Conservation (phyloP, 2,329 filamentous ascomycete genomes). For the Fusarium decemcellulare region DNA sequence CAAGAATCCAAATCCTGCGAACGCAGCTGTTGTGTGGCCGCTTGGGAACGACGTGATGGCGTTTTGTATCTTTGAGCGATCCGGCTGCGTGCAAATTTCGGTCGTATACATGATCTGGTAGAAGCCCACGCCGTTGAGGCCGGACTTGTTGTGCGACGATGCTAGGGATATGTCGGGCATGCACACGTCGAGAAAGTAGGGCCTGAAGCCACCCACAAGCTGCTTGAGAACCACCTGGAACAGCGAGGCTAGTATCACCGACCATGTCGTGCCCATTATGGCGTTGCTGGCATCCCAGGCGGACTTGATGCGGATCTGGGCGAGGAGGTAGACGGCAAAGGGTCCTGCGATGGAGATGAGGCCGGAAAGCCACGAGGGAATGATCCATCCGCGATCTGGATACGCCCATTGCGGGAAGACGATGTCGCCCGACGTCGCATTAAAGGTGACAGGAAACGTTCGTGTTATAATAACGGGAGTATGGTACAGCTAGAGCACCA, state of each 20-base stretch:
- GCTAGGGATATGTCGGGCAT: slow-evolving; percentile 60
- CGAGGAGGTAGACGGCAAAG: slow-evolving; percentile 67
- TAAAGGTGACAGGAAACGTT: slow-evolving; percentile 74
- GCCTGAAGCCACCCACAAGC: slow-evolving; percentile 80
- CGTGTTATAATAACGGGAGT: slow-evolving; percentile 68
- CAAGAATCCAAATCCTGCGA: slow-evolving; percentile 79
- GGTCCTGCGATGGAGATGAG: slow-evolving; percentile 71
- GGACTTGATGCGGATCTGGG: slow-evolving; percentile 70
- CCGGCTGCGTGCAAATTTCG: slow-evolving; percentile 75
- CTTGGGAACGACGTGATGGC: slow-evolving; percentile 82
- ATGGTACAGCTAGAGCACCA: slow-evolving; percentile 60
- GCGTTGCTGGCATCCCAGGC: slow-evolving; percentile 75
- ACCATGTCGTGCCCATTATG: slow-evolving; percentile 72
- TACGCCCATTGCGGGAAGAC: slow-evolving; percentile 76
- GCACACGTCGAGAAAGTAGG: slow-evolving; percentile 80
- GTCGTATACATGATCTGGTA: slow-evolving; percentile 76
- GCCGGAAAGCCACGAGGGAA: slow-evolving; percentile 72
- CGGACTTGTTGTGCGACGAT: slow-evolving; percentile 33
- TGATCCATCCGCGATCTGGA: slow-evolving; percentile 72
- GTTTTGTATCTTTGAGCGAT: slow-evolving; percentile 62
- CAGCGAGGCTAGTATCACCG: slow-evolving; percentile 70
- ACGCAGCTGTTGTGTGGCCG: slow-evolving; percentile 81
- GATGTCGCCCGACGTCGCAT: slow-evolving; percentile 67
- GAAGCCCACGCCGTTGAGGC: slow-evolving; percentile 67
- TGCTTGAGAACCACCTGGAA: slow-evolving; percentile 85